Conservation (phyloP, 371 early-diverging fungal genomes). For the Coemansia sp. region DNA sequence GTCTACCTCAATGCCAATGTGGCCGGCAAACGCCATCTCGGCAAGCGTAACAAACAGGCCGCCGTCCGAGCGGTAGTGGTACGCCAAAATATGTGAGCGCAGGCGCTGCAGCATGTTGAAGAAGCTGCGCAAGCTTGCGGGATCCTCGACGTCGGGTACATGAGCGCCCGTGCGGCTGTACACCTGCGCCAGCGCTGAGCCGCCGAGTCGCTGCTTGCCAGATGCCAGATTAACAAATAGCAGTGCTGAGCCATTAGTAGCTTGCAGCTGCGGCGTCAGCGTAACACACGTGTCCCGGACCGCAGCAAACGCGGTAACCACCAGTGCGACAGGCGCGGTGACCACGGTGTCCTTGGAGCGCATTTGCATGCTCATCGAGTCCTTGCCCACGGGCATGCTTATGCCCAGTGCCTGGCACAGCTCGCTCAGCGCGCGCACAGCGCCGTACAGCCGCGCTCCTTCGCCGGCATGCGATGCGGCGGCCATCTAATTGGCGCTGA, state of each 20-base stretch:
- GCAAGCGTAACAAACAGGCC: conserved; percentile 85
- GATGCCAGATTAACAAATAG: conserved; percentile 81
- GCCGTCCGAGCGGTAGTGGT: conserved; percentile 97
- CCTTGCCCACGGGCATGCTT: conserved; percentile 97
- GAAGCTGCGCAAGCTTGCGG: conserved; percentile 68
- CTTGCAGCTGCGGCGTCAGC: conserved; percentile 80
- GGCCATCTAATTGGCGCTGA: conserved; percentile 98
- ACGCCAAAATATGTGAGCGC: conserved; percentile 69
- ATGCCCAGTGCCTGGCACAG: conserved; percentile 90
- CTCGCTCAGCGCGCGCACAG: conserved; percentile 91
- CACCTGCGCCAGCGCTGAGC: conserved; percentile 90
- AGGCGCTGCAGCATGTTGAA: conserved; percentile 70
- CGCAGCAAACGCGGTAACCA: conserved; percentile 90
- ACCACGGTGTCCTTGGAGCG: conserved; percentile 64
- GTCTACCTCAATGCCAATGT: conserved; percentile 73
- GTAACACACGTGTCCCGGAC: conserved; percentile 82
- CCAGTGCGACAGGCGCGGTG: conserved; percentile 84
- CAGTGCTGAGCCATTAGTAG: conserved; percentile 48
- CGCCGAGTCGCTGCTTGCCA: conserved; percentile 88
- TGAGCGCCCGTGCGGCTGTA: conserved; percentile 77
- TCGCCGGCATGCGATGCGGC: conserved; percentile 89
- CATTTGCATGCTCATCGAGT: conserved; percentile 98
- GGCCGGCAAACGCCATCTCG: conserved; percentile 97
- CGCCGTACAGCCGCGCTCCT: conserved; percentile 89
- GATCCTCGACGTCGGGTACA: conserved; percentile 85